Evolutionary conservation across 306 rosid genomes (phyloP), one percentile per base, ranked within the genome.

Genomic region (Begonia peltatifolia): DNA sequence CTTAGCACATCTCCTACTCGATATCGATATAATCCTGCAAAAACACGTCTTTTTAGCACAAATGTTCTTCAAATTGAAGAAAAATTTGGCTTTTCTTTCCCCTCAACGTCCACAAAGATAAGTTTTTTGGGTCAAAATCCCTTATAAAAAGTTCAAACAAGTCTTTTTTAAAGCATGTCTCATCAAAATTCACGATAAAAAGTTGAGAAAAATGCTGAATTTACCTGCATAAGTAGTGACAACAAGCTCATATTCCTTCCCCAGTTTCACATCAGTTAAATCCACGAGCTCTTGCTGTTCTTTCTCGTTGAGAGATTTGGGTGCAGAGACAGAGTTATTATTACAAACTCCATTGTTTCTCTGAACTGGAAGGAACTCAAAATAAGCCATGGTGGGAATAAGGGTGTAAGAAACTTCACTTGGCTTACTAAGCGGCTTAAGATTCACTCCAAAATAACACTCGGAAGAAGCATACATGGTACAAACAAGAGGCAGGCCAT

Each of bases 381-480:
- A 81, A 59, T 70, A 81, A 38, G 80, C 77, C 89, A 81, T 75
- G 59, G 80, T 62, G 38, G 89, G 89, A 47, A 81, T 52, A 48
- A 81, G 71, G 16, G 89, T 78, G 46, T 78, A 81, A 42, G 80
- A 69, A 9, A 81, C 82, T 18, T 75, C 68, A 43, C 49, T 65
- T 14, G 89, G 89, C 0, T 81, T 62, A 60, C 78, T 62, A n/a
- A 81, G 66, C 38, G 89, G 89, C 55, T 75, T 78, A 12, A 81
- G 62, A 56, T 81, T 81, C 10, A 75, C 67, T 13, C 89, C 80
- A 65, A 78, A 81, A 16, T 75, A 72, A 54, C 84, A 81, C 76
- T 81, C 89, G 10, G 82, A 72, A 13, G 84, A 78, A 62, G 80
- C 89, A 63, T 81, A 78, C 80, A 70, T 75, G 41, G 82, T 75